phyloP scores from a whole-genome alignment of 2,329 filamentous ascomycete genomes.

The Pseudopyricularia javanii region DNA sequence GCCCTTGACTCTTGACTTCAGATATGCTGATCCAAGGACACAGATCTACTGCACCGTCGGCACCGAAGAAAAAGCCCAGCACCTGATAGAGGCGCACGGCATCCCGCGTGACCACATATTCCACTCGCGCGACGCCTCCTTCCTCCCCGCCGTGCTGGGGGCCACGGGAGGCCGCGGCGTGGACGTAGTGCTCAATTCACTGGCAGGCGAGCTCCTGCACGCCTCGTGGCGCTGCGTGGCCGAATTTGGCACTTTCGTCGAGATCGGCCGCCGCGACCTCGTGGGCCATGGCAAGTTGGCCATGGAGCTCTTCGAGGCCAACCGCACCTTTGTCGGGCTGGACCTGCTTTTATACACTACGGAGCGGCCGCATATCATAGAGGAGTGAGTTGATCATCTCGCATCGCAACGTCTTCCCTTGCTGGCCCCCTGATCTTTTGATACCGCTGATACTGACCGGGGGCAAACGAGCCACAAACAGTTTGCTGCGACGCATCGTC shows the following conservation, averaged over 20 bases:
- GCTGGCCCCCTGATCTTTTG: background rate
- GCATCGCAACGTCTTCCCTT: background rate
- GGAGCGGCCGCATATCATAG: background rate
- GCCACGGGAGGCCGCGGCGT: background rate
- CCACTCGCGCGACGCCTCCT: background rate
- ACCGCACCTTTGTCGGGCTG: background rate
- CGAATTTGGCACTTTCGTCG: conserved; percentile 3
- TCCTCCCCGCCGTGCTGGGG: background rate
- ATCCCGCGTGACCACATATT: background rate
- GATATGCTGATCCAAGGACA: background rate
- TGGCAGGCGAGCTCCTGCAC: background rate
- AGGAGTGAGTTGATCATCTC: background rate
- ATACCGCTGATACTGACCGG: background rate
- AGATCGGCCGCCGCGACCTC: conserved; percentile 5
- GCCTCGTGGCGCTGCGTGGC: background rate
- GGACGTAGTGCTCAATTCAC: background rate
- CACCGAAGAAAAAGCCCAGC: background rate
- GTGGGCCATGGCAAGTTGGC: background rate
- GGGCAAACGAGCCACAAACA: background rate
- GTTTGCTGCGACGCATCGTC: background rate
- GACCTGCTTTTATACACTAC: background rate
- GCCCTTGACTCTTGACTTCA: background rate
- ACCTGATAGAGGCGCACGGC: background rate
- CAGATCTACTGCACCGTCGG: background rate
- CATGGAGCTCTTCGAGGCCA: conserved; percentile 1